phyloP scores from a whole-genome alignment of 2,329 filamentous ascomycete genomes.

The Diaporthe vexans region DNA sequence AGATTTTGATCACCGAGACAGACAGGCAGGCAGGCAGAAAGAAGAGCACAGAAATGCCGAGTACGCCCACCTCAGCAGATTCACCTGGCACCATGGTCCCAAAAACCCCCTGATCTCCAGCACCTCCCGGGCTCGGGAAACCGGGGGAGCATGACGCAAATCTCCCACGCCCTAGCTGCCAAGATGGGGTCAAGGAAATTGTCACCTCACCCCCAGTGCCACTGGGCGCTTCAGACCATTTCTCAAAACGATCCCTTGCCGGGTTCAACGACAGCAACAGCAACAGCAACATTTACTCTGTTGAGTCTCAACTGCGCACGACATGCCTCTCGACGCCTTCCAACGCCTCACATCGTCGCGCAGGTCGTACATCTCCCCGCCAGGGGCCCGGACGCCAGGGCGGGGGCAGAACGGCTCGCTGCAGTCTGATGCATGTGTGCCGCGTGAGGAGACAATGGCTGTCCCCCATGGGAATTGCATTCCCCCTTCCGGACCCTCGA shows the following conservation, averaged over 20 bases:
- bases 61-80: background rate
- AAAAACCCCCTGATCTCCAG: background rate
- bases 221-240: background rate
- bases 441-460: background rate
- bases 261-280: background rate
- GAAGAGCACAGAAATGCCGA: too few species aligned
- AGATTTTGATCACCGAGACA: background rate
- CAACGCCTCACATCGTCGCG: background rate
- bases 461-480: background rate
- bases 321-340: background rate
- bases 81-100: background rate
- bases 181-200: slow-evolving; percentile 26
- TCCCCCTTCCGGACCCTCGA: background rate
- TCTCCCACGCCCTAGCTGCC: slow-evolving; percentile 29
- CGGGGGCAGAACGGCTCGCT: background rate
- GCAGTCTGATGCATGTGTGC: slow-evolving; percentile 19
- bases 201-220: background rate
- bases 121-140: background rate
- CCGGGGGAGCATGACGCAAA: slow-evolving; percentile 29
- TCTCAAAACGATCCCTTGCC: background rate
- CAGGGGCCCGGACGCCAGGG: background rate
- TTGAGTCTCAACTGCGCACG: background rate
- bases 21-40: background rate
- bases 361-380: background rate
- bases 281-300: background rate